A percentile compares a stretch with the other conserved stretches of the same genome.
Conservation (phyloP, 306 rosid genomes). For the Vigna trinervia region DNA sequence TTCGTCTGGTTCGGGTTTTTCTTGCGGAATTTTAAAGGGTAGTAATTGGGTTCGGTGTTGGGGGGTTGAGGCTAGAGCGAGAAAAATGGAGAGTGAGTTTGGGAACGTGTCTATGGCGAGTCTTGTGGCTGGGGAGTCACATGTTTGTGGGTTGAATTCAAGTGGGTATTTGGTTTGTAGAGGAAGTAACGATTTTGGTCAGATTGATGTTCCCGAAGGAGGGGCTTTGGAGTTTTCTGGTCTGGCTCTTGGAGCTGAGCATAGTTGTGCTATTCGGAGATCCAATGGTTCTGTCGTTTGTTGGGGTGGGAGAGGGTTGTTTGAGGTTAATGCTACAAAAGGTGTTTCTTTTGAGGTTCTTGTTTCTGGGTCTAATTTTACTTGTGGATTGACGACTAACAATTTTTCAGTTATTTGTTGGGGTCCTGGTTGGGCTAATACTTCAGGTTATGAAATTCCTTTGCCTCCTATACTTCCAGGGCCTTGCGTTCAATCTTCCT, state of each 20-base stretch:
- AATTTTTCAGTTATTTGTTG: slow-evolving; percentile 80
- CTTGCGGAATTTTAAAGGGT: slow-evolving; percentile 70
- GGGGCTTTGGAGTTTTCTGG: slow-evolving; percentile 54
- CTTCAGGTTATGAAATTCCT: slow-evolving; percentile 44
- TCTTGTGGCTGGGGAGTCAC: slow-evolving; percentile 73
- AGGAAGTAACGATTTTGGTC: slow-evolving; percentile 75
- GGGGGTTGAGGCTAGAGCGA: slow-evolving; percentile 56
- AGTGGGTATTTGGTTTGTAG: slow-evolving; percentile 65
- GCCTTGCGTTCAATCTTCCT: slow-evolving; percentile 71
- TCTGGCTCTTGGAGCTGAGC: slow-evolving; percentile 72
- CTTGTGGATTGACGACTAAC: slow-evolving; percentile 69
- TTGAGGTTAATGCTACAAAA: slow-evolving; percentile 41
- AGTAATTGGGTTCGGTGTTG: slow-evolving; percentile 61
- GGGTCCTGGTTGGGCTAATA: slow-evolving; percentile 81
- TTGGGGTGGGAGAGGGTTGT: slow-evolving; percentile 76
- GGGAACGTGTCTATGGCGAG: slow-evolving; percentile 60
- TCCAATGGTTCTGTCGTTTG: slow-evolving; percentile 71
- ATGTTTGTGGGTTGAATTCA: slow-evolving; percentile 76
- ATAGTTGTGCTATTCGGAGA: slow-evolving; percentile 73
- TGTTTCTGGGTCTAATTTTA: slow-evolving; percentile 73
- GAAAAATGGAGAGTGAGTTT: slow-evolving; percentile 53
- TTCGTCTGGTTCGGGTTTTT: slow-evolving; percentile 84
- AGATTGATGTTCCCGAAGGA: slow-evolving; percentile 60
- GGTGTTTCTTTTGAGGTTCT: slow-evolving; percentile 64
- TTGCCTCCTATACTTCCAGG: slow-evolving; percentile 84